phyloP scores from a whole-genome alignment of 495 filamentous ascomycete species.

The Aeminium ludgeri region DNA sequence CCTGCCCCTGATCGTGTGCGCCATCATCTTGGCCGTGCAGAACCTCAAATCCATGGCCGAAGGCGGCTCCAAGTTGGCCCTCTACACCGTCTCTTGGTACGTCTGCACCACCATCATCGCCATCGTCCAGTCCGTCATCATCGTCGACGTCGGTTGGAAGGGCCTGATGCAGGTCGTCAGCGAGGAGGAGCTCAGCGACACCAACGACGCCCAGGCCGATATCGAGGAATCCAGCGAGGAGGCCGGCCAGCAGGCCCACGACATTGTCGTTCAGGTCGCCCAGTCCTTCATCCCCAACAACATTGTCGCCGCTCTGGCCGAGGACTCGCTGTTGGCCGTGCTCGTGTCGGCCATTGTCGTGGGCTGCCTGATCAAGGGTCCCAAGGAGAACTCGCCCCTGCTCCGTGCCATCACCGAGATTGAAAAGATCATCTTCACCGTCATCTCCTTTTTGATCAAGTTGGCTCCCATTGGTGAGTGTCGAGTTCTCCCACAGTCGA shows the following conservation, averaged over 20 bases:
- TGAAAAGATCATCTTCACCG: slow-evolving; percentile 19
- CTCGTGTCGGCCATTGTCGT: slow-evolving; percentile 13
- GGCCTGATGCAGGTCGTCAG: slow-evolving; percentile 15
- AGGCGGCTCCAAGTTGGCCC: slow-evolving; percentile 13
- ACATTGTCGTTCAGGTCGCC: slow-evolving; percentile 21
- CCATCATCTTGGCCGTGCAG: slow-evolving; percentile 23
- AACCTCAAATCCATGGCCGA: slow-evolving; percentile 17
- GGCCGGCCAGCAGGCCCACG: slow-evolving; percentile 2
- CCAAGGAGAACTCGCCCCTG: slow-evolving; percentile 4
- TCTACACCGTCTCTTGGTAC: slow-evolving; percentile 21
- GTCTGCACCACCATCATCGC: slow-evolving; percentile 21
- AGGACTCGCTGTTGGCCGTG: slow-evolving; percentile 16
- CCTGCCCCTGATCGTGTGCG: slow-evolving; percentile 20
- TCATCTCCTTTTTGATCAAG: slow-evolving; percentile 24
- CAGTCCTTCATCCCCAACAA: slow-evolving; percentile 22
- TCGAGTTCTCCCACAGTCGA: no score
- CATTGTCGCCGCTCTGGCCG: slow-evolving; percentile 19
- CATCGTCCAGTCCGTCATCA: slow-evolving; percentile 19
- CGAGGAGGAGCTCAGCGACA: slow-evolving; percentile 2
- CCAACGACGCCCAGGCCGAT: slow-evolving; percentile 5
- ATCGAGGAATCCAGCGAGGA: slow-evolving; percentile 6
- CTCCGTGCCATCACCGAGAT: slow-evolving; percentile 4
- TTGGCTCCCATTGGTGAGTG: slow-evolving; percentile 23
- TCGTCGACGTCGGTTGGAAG: slow-evolving; percentile 19
- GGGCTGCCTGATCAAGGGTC: slow-evolving; percentile 2